Evolutionary conservation across 2,329 filamentous ascomycete species (phyloP).

Genomic region (Tolypocladium amazonense): DNA sequence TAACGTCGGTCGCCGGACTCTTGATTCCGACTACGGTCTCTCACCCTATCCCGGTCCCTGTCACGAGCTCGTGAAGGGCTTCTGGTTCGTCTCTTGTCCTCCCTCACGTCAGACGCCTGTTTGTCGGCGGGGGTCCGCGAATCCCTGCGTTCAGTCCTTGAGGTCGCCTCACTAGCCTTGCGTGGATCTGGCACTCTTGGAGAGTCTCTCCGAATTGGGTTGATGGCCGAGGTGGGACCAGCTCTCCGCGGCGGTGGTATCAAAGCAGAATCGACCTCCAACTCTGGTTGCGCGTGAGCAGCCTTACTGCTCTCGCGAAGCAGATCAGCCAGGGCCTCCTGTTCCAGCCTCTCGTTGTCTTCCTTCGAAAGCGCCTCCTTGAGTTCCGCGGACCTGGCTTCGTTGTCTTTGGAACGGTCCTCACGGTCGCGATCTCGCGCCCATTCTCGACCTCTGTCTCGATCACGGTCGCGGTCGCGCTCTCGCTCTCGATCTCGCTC

Average conservation of each 20-base stretch:
- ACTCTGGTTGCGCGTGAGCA: constrained; percentile 36
- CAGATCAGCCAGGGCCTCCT: constrained; percentile 47
- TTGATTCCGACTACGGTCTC: constrained; percentile 18
- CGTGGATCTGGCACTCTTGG: constrained; percentile 30
- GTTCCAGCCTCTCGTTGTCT: constrained; percentile 45
- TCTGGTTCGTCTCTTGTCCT: constrained; percentile 21
- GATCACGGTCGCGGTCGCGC: constrained; percentile 17
- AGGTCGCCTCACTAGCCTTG: constrained; percentile 21
- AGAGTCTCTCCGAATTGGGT: constrained; percentile 39
- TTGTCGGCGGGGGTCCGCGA: constrained; percentile 14
- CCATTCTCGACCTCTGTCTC: constrained; percentile 18
- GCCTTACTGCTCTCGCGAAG: constrained; percentile 47
- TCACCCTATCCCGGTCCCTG: constrained; percentile 13
- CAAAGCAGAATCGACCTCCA: constrained; percentile 45
- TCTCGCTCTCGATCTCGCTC: constrained; percentile 21
- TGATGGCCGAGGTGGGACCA: constrained; percentile 46
- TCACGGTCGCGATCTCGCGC: constrained; percentile 19
- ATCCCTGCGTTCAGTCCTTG: constrained; percentile 24
- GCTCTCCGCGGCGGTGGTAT: constrained; percentile 43
- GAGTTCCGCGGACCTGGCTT: constrained; percentile 30
- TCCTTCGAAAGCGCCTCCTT: constrained; percentile 48
- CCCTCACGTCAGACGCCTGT: constrained; percentile 12
- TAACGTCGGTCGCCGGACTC: constrained; percentile 18
- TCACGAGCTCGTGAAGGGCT: constrained; percentile 20
- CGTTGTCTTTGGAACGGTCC: constrained; percentile 23